Evolutionary conservation across 148 eudicot species (phyloP).

Genomic region (Dianthus caryophyllus): DNA sequence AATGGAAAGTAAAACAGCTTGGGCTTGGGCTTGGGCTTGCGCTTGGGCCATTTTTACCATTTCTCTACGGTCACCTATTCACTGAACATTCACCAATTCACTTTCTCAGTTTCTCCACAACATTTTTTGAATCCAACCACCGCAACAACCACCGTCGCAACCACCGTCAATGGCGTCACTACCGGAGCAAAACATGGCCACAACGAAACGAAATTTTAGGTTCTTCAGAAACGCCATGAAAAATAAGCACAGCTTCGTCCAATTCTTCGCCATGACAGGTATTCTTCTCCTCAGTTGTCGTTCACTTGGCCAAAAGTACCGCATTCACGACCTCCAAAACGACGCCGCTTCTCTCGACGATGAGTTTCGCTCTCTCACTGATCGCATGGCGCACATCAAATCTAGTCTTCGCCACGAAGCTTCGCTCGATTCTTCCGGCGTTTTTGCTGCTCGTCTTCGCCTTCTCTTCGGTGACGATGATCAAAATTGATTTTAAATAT

Average conservation of each 20-base stretch:
- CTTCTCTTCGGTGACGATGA: conserved; percentile 43
- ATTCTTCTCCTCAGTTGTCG: conserved; percentile 55
- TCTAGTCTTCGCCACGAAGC: conserved; percentile 50
- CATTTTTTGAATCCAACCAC: too few relatives aligned
- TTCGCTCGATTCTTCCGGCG: conserved; percentile 47
- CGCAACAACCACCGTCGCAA: too few relatives aligned
- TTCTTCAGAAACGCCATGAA: conserved; percentile 54
- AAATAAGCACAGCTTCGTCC: conserved; percentile 60
- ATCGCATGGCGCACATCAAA: conserved; percentile 50
- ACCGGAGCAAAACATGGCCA: conserved; percentile 11
- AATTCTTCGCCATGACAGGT: conserved; percentile 74
- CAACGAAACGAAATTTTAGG: conserved; percentile 29
- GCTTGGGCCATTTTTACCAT: too few relatives aligned
- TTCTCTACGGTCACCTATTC: too few relatives aligned
- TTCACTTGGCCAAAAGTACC: conserved; percentile 73
- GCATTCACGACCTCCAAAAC: conserved; percentile 50
- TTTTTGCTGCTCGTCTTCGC: conserved; percentile 49
- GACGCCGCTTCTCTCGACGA: conserved; percentile 43
- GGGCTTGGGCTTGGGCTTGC: too few relatives aligned
- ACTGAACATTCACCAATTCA: too few relatives aligned
- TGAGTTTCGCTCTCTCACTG: conserved; percentile 39
- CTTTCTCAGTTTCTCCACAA: too few relatives aligned
- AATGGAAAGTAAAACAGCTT: too few relatives aligned
- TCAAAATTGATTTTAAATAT: conserved; percentile 17
- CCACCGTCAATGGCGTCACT: conserved; percentile 30